Percentiles rank a stretch among this genome's conserved stretches.
Conservation (phyloP, 2,329 filamentous ascomycete species). For the Claviceps spartinae region DNA sequence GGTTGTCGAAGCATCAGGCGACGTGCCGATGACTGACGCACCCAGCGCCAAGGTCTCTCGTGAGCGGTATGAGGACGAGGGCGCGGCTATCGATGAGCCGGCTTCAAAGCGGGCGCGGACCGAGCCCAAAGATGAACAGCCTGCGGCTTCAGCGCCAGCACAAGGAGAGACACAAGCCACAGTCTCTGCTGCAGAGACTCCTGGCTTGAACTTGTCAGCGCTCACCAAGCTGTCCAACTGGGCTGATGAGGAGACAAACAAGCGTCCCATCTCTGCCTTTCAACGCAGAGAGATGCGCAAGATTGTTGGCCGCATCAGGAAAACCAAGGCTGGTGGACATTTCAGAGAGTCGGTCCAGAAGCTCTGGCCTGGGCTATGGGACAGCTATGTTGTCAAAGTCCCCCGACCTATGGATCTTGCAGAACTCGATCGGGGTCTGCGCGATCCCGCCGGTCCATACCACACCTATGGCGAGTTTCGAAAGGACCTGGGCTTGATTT, state of each 20-base stretch:
- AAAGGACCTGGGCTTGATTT: constrained; percentile 61
- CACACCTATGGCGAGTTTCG: constrained; percentile 57
- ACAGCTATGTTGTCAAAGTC: constrained; percentile 55
- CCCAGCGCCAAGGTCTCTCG: constrained; percentile 51
- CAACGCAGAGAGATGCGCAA: constrained; percentile 51
- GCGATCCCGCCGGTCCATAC: constrained; percentile 48
- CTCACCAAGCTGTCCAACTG: constrained; percentile 24
- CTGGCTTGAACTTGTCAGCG: constrained; percentile 7
- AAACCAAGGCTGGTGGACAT: constrained; percentile 64
- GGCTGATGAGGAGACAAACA: constrained; percentile 29
- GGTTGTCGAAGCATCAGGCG: constrained; percentile 18
- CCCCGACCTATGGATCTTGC: constrained; percentile 72
- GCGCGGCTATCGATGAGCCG: constrained; percentile 49
- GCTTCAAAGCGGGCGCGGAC: constrained; percentile 72
- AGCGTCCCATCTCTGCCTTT: constrained; percentile 39
- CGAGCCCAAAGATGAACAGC: constrained; percentile 35
- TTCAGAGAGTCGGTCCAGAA: constrained; percentile 70
- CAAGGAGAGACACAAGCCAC: constrained; percentile 3
- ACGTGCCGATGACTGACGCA: constrained; percentile 42
- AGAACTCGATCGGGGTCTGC: constrained; percentile 69
- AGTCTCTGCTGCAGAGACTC: constrained; percentile 4
- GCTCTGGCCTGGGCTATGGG: constrained; percentile 62
- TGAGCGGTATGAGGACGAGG: constrained; percentile 70
- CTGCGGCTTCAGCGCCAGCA: constrained; percentile 7
- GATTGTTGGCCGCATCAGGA: constrained; percentile 63